These are phyloP conservation scores for Macrocybe gigantea DNA, from an alignment of 768 basidiomycete species.

Conservation along the genomic window DNA sequence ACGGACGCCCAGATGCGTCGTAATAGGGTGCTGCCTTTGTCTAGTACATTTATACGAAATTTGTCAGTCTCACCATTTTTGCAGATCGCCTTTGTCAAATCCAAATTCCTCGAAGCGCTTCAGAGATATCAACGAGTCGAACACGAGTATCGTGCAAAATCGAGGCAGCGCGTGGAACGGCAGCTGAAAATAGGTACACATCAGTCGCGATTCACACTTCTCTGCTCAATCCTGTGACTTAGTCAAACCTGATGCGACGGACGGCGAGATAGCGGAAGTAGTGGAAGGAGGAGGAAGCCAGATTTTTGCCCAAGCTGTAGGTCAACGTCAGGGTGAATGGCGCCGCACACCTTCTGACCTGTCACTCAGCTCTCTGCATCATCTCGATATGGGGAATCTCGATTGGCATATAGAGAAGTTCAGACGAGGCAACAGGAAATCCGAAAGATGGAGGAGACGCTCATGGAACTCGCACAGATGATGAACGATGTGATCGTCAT, in stretches of 20 bases:
- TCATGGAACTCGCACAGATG: conserved; percentile 84
- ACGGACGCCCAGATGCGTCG: conserved; percentile 31
- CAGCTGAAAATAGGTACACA: conserved; percentile 71
- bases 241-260: conserved; percentile 87
- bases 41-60: not conserved
- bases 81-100: conserved; percentile 56
- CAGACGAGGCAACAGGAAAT: conserved; percentile 87
- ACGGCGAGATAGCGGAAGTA: conserved; percentile 70
- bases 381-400: conserved; percentile 78
- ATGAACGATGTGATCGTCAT: conserved; percentile 64
- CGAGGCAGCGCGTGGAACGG: conserved; percentile 63
- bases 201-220: not conserved
- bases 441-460: conserved; percentile 76
- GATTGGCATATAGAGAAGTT: conserved; percentile 80
- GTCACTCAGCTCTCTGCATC: conserved; percentile 58
- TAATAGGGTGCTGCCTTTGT: conserved; percentile 24
- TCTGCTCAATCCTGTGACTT: not conserved
- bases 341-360: too few relatives aligned
- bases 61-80: not conserved
- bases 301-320: conserved; percentile 75
- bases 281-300: conserved; percentile 60
- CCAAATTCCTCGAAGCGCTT: conserved; percentile 69
- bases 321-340: conserved; percentile 3
- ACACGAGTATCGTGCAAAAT: conserved; percentile 58
- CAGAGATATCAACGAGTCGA: conserved; percentile 77